A percentile compares a stretch with the other conserved stretches of the same genome.
Evolutionary conservation across 345 rosid species (phyloP).

Genomic region (Atalantia buxifolia): DNA sequence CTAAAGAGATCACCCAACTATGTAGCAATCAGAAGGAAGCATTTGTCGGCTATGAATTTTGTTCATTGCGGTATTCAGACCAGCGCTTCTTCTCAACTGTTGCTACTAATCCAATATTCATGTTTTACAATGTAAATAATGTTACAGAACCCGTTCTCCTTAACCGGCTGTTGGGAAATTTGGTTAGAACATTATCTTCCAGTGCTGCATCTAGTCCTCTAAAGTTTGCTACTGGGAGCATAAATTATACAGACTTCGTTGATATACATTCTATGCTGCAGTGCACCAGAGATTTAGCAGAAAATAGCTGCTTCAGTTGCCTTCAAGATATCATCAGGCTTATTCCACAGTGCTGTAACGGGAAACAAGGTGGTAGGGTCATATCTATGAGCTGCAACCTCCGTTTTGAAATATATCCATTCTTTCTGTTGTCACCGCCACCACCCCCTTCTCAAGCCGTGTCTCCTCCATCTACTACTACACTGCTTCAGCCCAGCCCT

Average conservation of each 20-base stretch:
- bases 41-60: constrained; percentile 6
- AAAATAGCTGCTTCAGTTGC: constrained; percentile 23
- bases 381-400: constrained; percentile 29
- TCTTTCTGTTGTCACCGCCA: constrained; percentile 8
- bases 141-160: constrained; percentile 14
- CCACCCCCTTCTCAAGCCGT: background rate
- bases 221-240: constrained; percentile 21
- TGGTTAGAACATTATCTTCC: constrained; percentile 19
- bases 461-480: constrained; percentile 18
- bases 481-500: background rate
- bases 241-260: background rate
- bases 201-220: constrained; percentile 24
- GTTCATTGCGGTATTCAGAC: constrained; percentile 29
- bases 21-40: constrained; percentile 33
- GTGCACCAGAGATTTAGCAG: constrained; percentile 33
- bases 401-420: constrained; percentile 31
- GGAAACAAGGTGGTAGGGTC: constrained; percentile 15
- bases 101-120: background rate
- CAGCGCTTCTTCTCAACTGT: constrained; percentile 22
- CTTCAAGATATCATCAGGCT: constrained; percentile 13
- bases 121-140: fast-evolving
- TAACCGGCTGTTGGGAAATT: constrained; percentile 11
- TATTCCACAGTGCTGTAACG: constrained; percentile 11
- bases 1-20: constrained; percentile 7
- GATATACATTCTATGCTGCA: constrained; percentile 34